Percentiles rank a stretch among this genome's conserved stretches.
Evolutionary conservation across 2,329 filamentous ascomycete genomes (phyloP).

Genomic region (Ceratocystis diversiconidia): DNA sequence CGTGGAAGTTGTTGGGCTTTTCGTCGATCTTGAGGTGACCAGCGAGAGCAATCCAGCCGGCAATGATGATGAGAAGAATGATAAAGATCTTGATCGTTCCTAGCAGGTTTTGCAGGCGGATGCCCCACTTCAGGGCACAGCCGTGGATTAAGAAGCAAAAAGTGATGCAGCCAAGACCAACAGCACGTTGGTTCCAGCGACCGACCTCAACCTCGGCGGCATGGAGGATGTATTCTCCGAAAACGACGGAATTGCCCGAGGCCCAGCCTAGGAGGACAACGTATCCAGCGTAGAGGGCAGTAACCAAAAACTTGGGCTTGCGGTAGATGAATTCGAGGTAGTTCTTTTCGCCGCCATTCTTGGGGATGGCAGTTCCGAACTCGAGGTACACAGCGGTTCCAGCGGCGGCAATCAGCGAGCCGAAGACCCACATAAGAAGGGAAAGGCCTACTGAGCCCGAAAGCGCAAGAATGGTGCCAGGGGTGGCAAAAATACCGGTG

Average conservation of each 20-base stretch:
- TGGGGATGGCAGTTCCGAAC: constrained; percentile 49
- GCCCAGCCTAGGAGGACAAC: constrained; percentile 52
- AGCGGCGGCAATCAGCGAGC: constrained; percentile 46
- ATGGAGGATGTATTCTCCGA: constrained; percentile 56
- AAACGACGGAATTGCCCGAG: constrained; percentile 52
- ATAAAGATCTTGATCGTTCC: constrained; percentile 53
- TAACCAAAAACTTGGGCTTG: constrained; percentile 45
- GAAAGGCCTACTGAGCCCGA: constrained; percentile 48
- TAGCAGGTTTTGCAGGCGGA: constrained; percentile 52
- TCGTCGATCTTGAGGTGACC: constrained; percentile 44
- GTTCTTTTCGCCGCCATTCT: constrained; percentile 52
- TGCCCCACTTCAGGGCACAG: constrained; percentile 47
- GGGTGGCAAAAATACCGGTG: constrained; percentile 53
- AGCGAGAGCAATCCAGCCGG: constrained; percentile 46
- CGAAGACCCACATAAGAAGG: constrained; percentile 48
- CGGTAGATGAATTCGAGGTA: constrained; percentile 52
- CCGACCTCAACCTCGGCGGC: constrained; percentile 47
- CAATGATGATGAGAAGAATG: constrained; percentile 49
- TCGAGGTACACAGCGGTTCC: constrained; percentile 53
- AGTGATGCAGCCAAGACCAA: constrained; percentile 54
- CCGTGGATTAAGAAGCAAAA: constrained; percentile 52
- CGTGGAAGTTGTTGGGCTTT: constrained; percentile 47
- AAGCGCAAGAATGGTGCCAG: constrained; percentile 40
- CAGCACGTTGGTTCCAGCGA: constrained; percentile 52
- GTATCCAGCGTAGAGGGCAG: constrained; percentile 46